These are phyloP conservation scores for Skeletonema grethae DNA, from an alignment of 108 stramenopile species.

Conservation along the genomic window DNA sequence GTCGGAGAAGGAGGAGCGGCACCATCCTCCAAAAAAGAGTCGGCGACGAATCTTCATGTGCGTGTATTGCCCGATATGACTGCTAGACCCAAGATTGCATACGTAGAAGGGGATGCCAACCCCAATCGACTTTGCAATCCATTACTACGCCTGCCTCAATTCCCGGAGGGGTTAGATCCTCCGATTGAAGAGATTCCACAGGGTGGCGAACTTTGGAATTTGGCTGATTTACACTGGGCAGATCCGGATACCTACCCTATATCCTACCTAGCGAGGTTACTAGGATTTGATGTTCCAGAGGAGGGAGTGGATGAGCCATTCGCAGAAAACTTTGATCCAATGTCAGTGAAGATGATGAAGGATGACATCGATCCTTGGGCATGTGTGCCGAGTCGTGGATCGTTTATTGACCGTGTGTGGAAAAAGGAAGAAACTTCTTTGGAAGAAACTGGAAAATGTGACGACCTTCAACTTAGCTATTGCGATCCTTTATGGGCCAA, in stretches of 20 bases:
- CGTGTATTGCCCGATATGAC: conserved; percentile 17
- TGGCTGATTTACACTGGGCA: conserved; percentile 54
- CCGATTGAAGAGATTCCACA: conserved; percentile 55
- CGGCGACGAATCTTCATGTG: conserved; percentile 8
- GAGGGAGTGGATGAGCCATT: conserved; percentile 8
- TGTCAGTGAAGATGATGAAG: conserved; percentile 4
- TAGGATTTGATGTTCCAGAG: conserved; percentile 67
- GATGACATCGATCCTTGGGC: conserved; percentile 13
- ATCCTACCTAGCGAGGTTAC: conserved; percentile 60
- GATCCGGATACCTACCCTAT: conserved; percentile 79
- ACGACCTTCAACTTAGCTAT: conserved; percentile 17
- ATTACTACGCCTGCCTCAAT: conserved; percentile 42
- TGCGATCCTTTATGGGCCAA: conserved; percentile 38
- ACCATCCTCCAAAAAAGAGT: not conserved
- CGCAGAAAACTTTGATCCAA: conserved; percentile 30
- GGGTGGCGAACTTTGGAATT: conserved; percentile 55
- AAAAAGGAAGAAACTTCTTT: conserved; percentile 6
- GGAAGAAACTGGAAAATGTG: conserved; percentile 14
- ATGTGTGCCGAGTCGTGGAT: conserved; percentile 19
- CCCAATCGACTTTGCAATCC: conserved; percentile 64
- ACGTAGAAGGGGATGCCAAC: conserved; percentile 43
- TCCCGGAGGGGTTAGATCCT: conserved; percentile 38
- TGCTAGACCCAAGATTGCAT: conserved; percentile 13
- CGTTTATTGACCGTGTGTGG: conserved; percentile 22
- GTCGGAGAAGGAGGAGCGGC: not conserved